Evolutionary conservation across 2,329 filamentous ascomycete species (phyloP).

Genomic region (Amesomyces nigricolor): DNA sequence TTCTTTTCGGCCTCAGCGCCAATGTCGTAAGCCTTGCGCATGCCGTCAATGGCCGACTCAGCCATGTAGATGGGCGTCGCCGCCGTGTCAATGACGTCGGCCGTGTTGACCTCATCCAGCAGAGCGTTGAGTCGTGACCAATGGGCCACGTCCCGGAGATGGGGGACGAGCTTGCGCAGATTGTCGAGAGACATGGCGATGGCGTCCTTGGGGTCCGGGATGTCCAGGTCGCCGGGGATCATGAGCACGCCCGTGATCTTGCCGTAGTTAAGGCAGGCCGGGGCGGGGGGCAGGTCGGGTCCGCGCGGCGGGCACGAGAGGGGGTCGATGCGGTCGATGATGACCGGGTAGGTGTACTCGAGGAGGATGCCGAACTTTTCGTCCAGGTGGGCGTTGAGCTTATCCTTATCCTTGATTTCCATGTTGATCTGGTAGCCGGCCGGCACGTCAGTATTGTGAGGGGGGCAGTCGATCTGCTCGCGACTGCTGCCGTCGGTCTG

Average conservation of each 20-base stretch:
- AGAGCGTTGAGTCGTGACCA: not conserved
- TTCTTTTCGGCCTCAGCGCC: constrained; percentile 26
- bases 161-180: not conserved
- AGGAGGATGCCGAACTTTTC: too few species aligned
- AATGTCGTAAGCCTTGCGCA: constrained; percentile 23
- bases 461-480: too few species aligned
- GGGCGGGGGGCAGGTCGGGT: too few species aligned
- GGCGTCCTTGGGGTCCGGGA: constrained; percentile 15
- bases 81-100: constrained; percentile 22
- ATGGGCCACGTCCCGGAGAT: constrained; percentile 6
- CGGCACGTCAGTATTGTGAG: too few species aligned
- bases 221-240: not conserved
- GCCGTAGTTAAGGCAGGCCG: too few species aligned
- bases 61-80: constrained; percentile 22
- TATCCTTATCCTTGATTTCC: too few species aligned
- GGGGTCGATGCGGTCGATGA: not conserved
- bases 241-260: not conserved
- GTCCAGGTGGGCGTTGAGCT: too few species aligned
- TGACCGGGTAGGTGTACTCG: not conserved
- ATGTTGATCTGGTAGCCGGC: too few species aligned
- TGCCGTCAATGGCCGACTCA: constrained; percentile 21
- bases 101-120: not conserved
- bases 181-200: not conserved
- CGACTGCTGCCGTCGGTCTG: not conserved
- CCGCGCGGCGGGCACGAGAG: not conserved